Base-by-base conservation (phyloP, 1,284 basidiomycete genomes). In the Jaminaea rosea region DNA sequence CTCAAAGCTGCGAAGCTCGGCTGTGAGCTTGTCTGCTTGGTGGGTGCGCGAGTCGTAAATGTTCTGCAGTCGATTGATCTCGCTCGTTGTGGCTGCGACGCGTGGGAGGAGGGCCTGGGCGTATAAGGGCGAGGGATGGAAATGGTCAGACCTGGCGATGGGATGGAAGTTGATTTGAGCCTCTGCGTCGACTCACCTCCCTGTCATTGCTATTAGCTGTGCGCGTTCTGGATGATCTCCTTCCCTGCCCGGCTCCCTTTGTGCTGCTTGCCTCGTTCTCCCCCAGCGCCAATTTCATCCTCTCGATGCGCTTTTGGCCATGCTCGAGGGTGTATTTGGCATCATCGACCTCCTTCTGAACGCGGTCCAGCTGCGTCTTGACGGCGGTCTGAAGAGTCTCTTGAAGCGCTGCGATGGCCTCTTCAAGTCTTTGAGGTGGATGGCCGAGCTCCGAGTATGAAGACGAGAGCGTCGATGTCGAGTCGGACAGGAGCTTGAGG, bases 401-500 rank as follows among this genome's bases (percentile, higher is more conserved):
- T n/a, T 63, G 63, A 9, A 70, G 62, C 1, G 60, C 56, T 3
- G 60, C 60, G 45, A 68, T 59, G 1, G 68, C 61, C 11, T 51
- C 51, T 50, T 64, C 58, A 3, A 69, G 49, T 21, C 63, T 54
- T 19, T 64, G 60, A 27, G 62, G 54, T 15, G 67, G 61, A 49
- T 64, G 57, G 8, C 69, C 69, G 44, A 72, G 63, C 34, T 62
- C 56, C 23, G 59, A 50, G 39, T 72, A 66, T 9, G 68, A 56
- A 32, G 50, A 42, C 13, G 59, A 55, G 6, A 70, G 60, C 41
- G 60, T 58, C 11, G 56, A 47, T 13, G 65, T 67, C 13, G 68
- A 70, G 11, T 58, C 47, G 24, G 63, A 59, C 1, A 70, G 62
- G 37, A 70, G 55, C 32, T 59, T 49, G 28, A 60, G 50, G 29